These are phyloP conservation scores for Heimioporus sp. DNA, from an alignment of 768 basidiomycete genomes.

Conservation along the genomic window DNA sequence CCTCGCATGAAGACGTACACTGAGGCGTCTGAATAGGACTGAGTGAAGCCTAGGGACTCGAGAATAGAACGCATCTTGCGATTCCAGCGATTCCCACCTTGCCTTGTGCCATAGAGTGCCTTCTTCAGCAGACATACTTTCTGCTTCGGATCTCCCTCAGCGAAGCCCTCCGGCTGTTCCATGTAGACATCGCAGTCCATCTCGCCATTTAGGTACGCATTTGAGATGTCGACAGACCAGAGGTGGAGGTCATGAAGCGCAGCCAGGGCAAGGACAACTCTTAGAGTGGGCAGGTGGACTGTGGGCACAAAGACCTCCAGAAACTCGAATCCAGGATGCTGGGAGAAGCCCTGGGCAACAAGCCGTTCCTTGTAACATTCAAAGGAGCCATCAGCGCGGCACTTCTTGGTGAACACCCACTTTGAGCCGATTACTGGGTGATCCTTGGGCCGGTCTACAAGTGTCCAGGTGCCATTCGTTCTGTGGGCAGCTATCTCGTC, in stretches of 20 bases:
- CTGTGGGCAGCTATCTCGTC: too few species aligned
- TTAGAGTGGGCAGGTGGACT: background rate
- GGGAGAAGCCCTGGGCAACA: conserved; percentile 34
- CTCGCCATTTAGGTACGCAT: conserved; percentile 21
- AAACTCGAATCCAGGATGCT: conserved; percentile 35
- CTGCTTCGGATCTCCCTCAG: too few species aligned
- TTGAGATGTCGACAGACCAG: background rate
- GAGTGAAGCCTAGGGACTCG: background rate
- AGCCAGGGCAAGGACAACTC: too few species aligned
- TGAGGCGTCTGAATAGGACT: background rate
- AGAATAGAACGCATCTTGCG: background rate
- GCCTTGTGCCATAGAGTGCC: background rate
- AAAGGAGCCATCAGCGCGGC: conserved; percentile 26
- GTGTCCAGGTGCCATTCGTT: conserved; percentile 29
- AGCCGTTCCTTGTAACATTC: conserved; percentile 36
- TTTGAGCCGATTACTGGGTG: too few species aligned
- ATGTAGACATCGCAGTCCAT: conserved; percentile 7
- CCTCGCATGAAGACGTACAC: background rate
- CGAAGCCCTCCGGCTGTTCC: background rate
- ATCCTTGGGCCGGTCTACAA: background rate
- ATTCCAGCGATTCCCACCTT: background rate
- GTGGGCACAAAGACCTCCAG: conserved; percentile 33
- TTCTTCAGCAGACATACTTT: background rate
- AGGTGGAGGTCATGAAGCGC: conserved; percentile 29
- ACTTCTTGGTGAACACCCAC: background rate